Evolutionary conservation across 208 protist genomes (phyloP).

Genomic region (Crithidia expoeki): DNA sequence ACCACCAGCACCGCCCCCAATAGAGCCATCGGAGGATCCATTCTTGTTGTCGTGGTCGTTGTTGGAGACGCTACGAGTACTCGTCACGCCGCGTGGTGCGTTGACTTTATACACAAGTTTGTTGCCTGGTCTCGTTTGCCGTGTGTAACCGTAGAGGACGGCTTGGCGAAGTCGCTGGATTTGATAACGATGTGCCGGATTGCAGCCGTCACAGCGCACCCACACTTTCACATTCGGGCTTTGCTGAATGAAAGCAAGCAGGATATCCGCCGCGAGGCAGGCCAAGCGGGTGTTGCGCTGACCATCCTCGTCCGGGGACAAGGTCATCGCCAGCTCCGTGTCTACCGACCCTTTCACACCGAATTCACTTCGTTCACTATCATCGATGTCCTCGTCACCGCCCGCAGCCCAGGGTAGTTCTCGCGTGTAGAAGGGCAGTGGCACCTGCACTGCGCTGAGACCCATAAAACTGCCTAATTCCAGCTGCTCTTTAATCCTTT

Average conservation of each 20-base stretch:
- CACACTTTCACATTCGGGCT: slow-evolving; percentile 53
- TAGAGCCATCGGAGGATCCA: neutral
- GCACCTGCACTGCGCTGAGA: slow-evolving; percentile 64
- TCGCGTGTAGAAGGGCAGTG: slow-evolving; percentile 49
- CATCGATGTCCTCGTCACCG: slow-evolving; percentile 17
- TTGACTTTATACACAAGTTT: slow-evolving; percentile 20
- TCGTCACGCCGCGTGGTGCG: slow-evolving; percentile 17
- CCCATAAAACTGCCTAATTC: slow-evolving; percentile 77
- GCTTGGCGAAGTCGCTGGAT: slow-evolving; percentile 58
- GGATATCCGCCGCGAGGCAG: slow-evolving; percentile 43
- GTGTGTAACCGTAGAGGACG: slow-evolving; percentile 58
- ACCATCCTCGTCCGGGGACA: slow-evolving; percentile 6
- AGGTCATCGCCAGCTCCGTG: neutral
- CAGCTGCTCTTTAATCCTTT: slow-evolving; percentile 51
- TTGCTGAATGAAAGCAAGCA: slow-evolving; percentile 40
- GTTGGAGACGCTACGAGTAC: neutral
- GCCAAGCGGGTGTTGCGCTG: slow-evolving; percentile 39
- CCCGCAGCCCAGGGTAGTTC: slow-evolving; percentile 1
- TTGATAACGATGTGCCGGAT: slow-evolving; percentile 45
- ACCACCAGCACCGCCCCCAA: too few relatives aligned
- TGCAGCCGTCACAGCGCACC: slow-evolving; percentile 74
- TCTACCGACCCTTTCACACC: neutral
- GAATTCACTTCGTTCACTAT: slow-evolving; percentile 6
- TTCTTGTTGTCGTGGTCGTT: neutral
- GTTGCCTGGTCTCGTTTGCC: neutral